Percentiles rank a stretch among this genome's conserved stretches.
Evolutionary conservation across 352 stramenopile species (phyloP).

Genomic region (Phytophthora tubulina): DNA sequence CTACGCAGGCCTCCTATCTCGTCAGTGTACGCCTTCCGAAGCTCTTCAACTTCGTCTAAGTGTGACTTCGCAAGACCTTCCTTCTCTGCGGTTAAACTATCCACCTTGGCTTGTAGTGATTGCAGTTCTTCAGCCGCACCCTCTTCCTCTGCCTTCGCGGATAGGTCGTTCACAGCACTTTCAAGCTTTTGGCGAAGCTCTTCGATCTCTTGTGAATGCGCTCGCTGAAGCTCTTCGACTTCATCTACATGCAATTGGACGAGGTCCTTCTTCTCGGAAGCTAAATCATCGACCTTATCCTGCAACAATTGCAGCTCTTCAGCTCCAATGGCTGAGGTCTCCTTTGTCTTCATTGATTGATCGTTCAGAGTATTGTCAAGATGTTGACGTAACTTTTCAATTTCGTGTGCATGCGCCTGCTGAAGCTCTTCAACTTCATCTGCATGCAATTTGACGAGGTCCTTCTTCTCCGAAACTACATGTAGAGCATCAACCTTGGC

Average conservation of each 20-base stretch:
- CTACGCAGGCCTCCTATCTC: conserved; percentile 27
- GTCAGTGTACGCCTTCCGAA: conserved; percentile 19
- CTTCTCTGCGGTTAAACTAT: conserved; percentile 25
- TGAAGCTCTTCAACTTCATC: conserved; percentile 14
- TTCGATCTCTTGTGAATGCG: conserved; percentile 17
- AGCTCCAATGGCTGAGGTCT: not conserved
- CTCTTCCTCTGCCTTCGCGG: not conserved
- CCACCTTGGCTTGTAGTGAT: conserved; percentile 27
- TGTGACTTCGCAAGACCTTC: conserved; percentile 14
- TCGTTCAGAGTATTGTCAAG: not conserved
- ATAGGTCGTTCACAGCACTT: not conserved
- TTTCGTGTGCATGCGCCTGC: conserved; percentile 5
- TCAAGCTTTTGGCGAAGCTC: conserved; percentile 9
- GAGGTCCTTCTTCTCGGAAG: conserved; percentile 2
- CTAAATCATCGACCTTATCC: conserved; percentile 3
- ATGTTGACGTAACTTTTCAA: conserved; percentile 12
- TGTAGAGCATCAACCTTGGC: conserved; percentile 6
- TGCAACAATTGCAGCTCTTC: conserved; percentile 21
- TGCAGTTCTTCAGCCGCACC: conserved; percentile 42
- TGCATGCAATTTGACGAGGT: not conserved
- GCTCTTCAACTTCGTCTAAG: conserved; percentile 27
- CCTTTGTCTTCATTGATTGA: not conserved
- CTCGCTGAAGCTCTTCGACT: conserved; percentile 4
- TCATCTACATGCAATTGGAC: conserved; percentile 6
- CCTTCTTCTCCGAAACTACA: conserved; percentile 8